Evolutionary conservation across 129 eudicot genomes (phyloP).

Genomic region (Helianthus tuberosus): DNA sequence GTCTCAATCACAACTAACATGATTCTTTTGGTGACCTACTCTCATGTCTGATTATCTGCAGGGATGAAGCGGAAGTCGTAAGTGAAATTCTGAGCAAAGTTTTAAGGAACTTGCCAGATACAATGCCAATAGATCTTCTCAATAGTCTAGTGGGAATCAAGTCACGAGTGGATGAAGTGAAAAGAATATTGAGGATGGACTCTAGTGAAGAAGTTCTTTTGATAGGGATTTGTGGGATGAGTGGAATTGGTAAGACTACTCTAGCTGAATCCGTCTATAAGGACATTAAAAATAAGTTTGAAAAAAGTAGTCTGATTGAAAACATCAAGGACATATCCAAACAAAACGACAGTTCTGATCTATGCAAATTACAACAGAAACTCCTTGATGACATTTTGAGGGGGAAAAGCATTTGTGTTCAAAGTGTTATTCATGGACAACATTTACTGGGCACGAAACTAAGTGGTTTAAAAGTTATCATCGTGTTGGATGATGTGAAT

Average conservation of each 20-base stretch:
- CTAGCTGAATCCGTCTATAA: constrained; percentile 1
- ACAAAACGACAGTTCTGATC: background rate
- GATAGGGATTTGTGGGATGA: constrained; percentile 26
- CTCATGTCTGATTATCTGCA: background rate
- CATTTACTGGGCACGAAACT: background rate
- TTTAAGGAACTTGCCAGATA: background rate
- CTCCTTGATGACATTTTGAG: constrained; percentile 7
- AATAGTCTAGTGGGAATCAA: constrained; percentile 4
- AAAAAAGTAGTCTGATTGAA: constrained; percentile 11
- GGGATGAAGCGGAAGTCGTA: constrained; percentile 4
- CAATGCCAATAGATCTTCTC: background rate
- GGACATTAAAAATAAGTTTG: background rate
- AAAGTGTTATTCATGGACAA: background rate
- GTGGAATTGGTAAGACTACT: constrained; percentile 31
- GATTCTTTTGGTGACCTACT: too few species aligned
- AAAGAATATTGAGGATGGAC: background rate
- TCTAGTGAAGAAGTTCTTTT: constrained; percentile 15
- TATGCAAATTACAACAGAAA: constrained; percentile 12
- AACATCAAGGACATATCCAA: constrained; percentile 32
- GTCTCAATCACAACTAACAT: too few species aligned
- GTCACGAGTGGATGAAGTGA: background rate
- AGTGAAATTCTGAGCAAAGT: constrained; percentile 2
- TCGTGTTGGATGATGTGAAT: constrained; percentile 3
- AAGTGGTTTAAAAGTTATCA: constrained; percentile 1
- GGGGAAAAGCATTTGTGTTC: background rate